phyloP scores from a whole-genome alignment of 2,329 filamentous ascomycete species.

The Fusarium illudens region DNA sequence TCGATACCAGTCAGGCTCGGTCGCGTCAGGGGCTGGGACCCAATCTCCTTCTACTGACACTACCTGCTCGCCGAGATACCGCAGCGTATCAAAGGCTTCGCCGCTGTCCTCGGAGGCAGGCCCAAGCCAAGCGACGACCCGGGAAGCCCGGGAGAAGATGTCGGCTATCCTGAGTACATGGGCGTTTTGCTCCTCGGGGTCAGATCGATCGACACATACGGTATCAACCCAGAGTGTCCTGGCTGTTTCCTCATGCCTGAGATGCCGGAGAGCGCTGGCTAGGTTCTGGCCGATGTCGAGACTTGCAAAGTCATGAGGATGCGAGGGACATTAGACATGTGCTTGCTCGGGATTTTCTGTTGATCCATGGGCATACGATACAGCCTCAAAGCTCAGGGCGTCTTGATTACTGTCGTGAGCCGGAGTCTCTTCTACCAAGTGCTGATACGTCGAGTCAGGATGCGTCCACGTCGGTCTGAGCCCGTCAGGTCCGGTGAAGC shows the following conservation, averaged over 20 bases:
- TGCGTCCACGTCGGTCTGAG: background rate
- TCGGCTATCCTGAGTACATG: background rate
- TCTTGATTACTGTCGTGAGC: background rate
- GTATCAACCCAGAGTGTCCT: background rate
- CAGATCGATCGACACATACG: background rate
- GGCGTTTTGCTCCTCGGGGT: background rate
- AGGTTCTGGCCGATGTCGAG: background rate
- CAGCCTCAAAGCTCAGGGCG: background rate
- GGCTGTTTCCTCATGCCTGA: background rate
- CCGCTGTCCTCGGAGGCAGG: background rate
- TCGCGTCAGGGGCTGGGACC: background rate
- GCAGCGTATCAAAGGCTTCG: background rate
- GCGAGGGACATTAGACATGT: background rate
- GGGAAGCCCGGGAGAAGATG: background rate
- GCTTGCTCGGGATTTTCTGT: background rate
- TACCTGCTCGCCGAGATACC: background rate
- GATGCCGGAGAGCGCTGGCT: background rate
- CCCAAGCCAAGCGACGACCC: background rate
- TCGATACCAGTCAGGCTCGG: background rate
- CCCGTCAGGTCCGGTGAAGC: background rate
- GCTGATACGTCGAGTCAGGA: background rate
- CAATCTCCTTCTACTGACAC: background rate
- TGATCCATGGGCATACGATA: background rate
- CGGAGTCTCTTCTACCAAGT: background rate
- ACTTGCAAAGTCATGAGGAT: background rate